Conservation (phyloP, 164 flowering plant species). For the Vitis rotundifolia region DNA sequence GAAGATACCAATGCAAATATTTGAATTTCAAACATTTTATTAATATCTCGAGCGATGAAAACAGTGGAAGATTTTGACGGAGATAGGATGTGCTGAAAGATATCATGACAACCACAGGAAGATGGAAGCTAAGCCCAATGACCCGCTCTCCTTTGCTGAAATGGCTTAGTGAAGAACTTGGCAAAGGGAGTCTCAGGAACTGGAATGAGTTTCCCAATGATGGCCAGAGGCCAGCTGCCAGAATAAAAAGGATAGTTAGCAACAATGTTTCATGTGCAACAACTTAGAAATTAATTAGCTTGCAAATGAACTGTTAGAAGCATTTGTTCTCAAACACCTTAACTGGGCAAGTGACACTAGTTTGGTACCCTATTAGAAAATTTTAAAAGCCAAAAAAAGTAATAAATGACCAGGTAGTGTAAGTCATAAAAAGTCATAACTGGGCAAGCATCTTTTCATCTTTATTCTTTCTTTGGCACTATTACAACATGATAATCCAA, state of each 20-base stretch:
- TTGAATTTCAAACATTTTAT: no score
- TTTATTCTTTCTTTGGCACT: no score
- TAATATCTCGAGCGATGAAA: no score
- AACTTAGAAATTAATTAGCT: not conserved
- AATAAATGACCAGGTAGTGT: no score
- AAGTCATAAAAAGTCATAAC: no score
- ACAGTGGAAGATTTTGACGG: no score
- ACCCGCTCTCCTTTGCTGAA: constrained; percentile 21
- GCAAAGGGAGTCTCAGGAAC: constrained; percentile 51
- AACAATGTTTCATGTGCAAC: not conserved
- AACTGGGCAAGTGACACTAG: not conserved
- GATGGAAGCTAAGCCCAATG: not conserved
- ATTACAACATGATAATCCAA: no score
- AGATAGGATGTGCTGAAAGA: no score
- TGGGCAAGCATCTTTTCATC: no score
- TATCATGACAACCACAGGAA: not conserved
- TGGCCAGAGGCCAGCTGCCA: constrained; percentile 74
- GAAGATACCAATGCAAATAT: no score
- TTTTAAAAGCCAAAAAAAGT: no score
- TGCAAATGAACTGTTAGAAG: not conserved
- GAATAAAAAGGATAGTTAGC: not conserved
- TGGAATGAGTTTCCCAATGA: constrained; percentile 56
- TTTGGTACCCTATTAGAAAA: not conserved
- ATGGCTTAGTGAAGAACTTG: constrained; percentile 28
- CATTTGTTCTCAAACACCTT: not conserved